Evolutionary conservation across 768 basidiomycete species (phyloP).

Genomic region (Tubosaeta brunneosetosa): DNA sequence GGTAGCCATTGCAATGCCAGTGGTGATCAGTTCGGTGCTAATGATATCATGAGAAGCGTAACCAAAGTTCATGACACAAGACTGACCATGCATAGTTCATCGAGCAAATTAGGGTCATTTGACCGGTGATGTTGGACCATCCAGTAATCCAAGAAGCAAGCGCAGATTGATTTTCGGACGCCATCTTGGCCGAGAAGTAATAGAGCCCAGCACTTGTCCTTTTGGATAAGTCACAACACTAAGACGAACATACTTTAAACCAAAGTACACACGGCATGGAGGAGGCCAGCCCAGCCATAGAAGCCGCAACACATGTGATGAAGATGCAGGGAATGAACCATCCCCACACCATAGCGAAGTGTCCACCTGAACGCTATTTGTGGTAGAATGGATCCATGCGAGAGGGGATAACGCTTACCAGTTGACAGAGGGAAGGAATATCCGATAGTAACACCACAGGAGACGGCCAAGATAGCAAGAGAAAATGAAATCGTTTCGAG

Average conservation of each 20-base stretch:
- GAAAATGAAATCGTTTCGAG: too few relatives aligned
- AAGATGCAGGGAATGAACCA: slow-evolving; percentile 22
- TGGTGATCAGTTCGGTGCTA: slow-evolving; percentile 18
- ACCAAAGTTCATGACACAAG: background rate
- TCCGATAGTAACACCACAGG: slow-evolving; percentile 18
- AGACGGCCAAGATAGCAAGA: slow-evolving; percentile 20
- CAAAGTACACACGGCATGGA: slow-evolving; percentile 17
- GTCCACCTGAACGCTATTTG: slow-evolving; percentile 13
- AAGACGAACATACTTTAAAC: background rate
- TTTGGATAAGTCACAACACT: background rate
- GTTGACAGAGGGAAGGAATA: slow-evolving; percentile 16
- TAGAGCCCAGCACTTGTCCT: slow-evolving; percentile 26
- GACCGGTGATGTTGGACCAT: slow-evolving; percentile 27
- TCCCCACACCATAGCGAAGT: slow-evolving; percentile 23
- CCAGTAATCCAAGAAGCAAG: slow-evolving; percentile 28
- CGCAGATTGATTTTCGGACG: slow-evolving; percentile 18
- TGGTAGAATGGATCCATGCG: too few relatives aligned
- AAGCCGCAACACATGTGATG: slow-evolving; percentile 9
- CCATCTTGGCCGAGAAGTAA: slow-evolving; percentile 27
- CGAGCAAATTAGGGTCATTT: slow-evolving; percentile 25
- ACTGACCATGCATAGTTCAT: slow-evolving; percentile 20
- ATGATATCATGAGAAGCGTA: background rate
- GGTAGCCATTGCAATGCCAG: slow-evolving; percentile 21
- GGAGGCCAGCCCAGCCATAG: background rate
- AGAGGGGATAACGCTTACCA: slow-evolving; percentile 4